These are phyloP conservation scores for Monosporascus sp. DNA, from an alignment of 2,329 filamentous ascomycete species.

Conservation along the genomic window DNA sequence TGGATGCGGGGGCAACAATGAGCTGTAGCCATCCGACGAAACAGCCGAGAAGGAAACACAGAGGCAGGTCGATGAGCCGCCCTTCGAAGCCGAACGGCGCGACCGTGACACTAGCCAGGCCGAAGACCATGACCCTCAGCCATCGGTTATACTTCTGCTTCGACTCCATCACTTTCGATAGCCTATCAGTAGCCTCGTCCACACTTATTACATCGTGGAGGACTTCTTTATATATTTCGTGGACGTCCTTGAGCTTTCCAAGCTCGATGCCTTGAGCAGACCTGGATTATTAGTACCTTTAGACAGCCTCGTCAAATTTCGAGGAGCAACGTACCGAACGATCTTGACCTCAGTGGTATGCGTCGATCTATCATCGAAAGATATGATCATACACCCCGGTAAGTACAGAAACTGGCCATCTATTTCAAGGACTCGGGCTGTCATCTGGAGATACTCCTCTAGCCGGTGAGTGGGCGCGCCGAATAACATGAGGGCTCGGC, in stretches of 20 bases:
- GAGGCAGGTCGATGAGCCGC: constrained; percentile 22
- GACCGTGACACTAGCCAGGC: constrained; percentile 22
- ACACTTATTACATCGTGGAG: constrained; percentile 57
- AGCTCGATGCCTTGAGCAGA: constrained; percentile 64
- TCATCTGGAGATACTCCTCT: constrained; percentile 87
- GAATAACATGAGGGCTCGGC: constrained; percentile 78
- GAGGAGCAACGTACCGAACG: constrained; percentile 40
- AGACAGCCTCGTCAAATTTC: background rate
- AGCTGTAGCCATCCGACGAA: constrained; percentile 54
- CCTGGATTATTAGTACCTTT: constrained; percentile 13
- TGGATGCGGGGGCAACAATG: constrained; percentile 66
- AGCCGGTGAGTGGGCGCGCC: constrained; percentile 84
- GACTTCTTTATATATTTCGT: constrained; percentile 78
- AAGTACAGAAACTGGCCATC: constrained; percentile 85
- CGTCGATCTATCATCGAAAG: constrained; percentile 68
- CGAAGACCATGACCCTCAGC: constrained; percentile 24
- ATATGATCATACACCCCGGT: constrained; percentile 86
- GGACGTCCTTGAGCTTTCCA: constrained; percentile 67
- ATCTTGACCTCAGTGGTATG: constrained; percentile 79
- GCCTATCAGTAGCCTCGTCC: constrained; percentile 21
- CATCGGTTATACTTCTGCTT: constrained; percentile 24
- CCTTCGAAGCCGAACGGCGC: constrained; percentile 25
- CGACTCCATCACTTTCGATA: constrained; percentile 18
- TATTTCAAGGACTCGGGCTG: constrained; percentile 76
- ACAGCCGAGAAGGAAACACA: constrained; percentile 24